Evolutionary conservation across 148 eudicot genomes (phyloP), one percentile per base, ranked within the genome.

Genomic region (Beta vulgaris): DNA sequence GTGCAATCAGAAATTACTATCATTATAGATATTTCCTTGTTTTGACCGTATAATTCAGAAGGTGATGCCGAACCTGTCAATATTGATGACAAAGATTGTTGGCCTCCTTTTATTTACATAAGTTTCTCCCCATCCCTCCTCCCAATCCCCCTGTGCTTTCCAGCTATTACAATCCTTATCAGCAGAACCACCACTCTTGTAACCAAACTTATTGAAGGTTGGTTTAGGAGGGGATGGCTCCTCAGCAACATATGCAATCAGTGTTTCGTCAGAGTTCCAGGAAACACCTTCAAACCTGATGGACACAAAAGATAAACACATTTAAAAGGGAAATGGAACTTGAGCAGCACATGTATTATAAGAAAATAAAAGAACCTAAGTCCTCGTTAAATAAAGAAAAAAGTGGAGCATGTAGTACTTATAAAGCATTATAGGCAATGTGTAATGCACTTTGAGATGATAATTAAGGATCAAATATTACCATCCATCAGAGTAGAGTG

Each of bases 221-320:
- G 97, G 92, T 77, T 88, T 91, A 19, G 84, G 42, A 42, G 88
- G 82, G n/a, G 77, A 77, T 36, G 93, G 93, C 74, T 95, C 97
- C 83, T 95, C 98, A 72, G 98, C 98, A 82, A 89, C 87, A 83
- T 95, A 95, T 73, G 98, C 97, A 82, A 95, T 80, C 21, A 79
- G 77, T 72, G 86, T 92, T 89, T 95, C 98, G 42, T 90, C 92
- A 59, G 85, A 81, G 73, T 85, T 88, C 98, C 98, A 95, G 21
- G 97, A 90, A 73, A 95, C 85, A 43, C 97, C 96, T 87, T 95
- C 98, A 77, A 95, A 95, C 98, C 97, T 95, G 78, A 46, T 59
- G 26, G 48, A 16, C 15, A 69, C 34, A 29, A 31, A 66, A 23
- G n/a, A 54, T 37, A 46, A 40, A 29, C 51, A 59, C 21, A 46